Percentiles rank a stretch among this genome's conserved stretches.
phyloP scores from a whole-genome alignment of 768 basidiomycete species.

The Lentinula edodes region DNA sequence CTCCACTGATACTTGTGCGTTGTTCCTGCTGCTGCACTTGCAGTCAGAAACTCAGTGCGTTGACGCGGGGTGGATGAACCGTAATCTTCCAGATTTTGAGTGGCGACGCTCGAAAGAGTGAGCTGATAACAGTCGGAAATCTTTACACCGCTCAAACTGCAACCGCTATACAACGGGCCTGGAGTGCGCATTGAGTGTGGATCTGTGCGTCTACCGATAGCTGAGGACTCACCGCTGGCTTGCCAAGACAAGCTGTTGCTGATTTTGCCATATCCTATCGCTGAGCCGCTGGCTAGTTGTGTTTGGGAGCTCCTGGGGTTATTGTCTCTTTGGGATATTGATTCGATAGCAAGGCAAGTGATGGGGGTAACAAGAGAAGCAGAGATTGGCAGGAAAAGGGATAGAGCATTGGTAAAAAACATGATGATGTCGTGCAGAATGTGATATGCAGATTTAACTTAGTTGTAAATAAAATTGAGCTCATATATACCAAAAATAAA shows the following conservation, averaged over 20 bases:
- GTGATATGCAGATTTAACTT: neutral
- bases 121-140: slow-evolving; percentile 7
- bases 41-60: slow-evolving; percentile 10
- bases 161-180: slow-evolving; percentile 7
- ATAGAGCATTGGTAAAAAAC: neutral
- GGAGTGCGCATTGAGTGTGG: too few species aligned
- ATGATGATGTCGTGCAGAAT: neutral
- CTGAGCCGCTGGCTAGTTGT: neutral
- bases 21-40: slow-evolving; percentile 4
- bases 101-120: slow-evolving; percentile 5
- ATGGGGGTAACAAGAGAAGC: neutral
- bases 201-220: too few species aligned
- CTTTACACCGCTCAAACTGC: neutral
- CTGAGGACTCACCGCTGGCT: neutral
- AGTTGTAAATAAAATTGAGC: too few species aligned
- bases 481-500: neutral
- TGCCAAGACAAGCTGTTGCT: neutral
- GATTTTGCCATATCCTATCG: neutral
- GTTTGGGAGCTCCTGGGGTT: neutral
- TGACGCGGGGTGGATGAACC: neutral
- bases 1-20: slow-evolving; percentile 6
- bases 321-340: neutral
- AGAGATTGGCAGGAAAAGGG: neutral
- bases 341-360: neutral
- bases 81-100: slow-evolving; percentile 5